Conservation (phyloP, 2,329 filamentous ascomycete genomes). For the Scedosporium aurantiacum region DNA sequence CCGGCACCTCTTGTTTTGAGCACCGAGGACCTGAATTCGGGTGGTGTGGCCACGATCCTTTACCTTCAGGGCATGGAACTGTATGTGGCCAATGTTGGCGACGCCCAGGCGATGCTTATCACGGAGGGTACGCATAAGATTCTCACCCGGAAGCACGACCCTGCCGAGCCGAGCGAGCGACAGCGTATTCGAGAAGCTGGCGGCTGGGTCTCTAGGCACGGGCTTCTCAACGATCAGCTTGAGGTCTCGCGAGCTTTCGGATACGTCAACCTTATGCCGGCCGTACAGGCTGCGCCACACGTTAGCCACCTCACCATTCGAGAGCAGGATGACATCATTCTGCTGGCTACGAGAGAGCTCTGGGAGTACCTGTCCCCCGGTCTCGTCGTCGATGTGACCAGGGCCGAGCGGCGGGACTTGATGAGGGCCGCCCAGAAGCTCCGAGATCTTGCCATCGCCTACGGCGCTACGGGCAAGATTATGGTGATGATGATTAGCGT, state of each 20-base stretch:
- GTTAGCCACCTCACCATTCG: slow-evolving; percentile 67
- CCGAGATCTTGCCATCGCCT: slow-evolving; percentile 87
- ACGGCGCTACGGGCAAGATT: slow-evolving; percentile 86
- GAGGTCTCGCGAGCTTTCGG: slow-evolving; percentile 92
- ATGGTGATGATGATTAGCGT: slow-evolving; percentile 99
- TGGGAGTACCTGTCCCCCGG: slow-evolving; percentile 92
- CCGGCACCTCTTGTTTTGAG: slow-evolving; percentile 65
- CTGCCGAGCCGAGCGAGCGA: slow-evolving; percentile 73
- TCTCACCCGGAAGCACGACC: slow-evolving; percentile 85
- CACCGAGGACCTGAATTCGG: slow-evolving; percentile 80
- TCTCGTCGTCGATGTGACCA: slow-evolving; percentile 81
- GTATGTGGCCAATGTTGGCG: slow-evolving; percentile 89
- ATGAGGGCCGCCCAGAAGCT: slow-evolving; percentile 95
- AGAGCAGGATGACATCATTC: slow-evolving; percentile 85
- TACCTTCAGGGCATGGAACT: slow-evolving; percentile 85
- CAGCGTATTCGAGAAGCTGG: slow-evolving; percentile 87
- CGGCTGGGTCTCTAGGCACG: slow-evolving; percentile 90
- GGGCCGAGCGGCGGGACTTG: slow-evolving; percentile 74
- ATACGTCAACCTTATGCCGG: slow-evolving; percentile 84
- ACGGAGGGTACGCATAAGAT: slow-evolving; percentile 75
- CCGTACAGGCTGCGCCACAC: slow-evolving; percentile 83
- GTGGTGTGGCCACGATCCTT: slow-evolving; percentile 82
- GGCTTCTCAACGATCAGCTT: slow-evolving; percentile 82
- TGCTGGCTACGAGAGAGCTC: slow-evolving; percentile 82
- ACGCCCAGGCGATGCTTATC: slow-evolving; percentile 91